Evolutionary conservation across 345 rosid species (phyloP), one percentile per base, ranked within the genome.

Genomic region (Trapa incisa): DNA sequence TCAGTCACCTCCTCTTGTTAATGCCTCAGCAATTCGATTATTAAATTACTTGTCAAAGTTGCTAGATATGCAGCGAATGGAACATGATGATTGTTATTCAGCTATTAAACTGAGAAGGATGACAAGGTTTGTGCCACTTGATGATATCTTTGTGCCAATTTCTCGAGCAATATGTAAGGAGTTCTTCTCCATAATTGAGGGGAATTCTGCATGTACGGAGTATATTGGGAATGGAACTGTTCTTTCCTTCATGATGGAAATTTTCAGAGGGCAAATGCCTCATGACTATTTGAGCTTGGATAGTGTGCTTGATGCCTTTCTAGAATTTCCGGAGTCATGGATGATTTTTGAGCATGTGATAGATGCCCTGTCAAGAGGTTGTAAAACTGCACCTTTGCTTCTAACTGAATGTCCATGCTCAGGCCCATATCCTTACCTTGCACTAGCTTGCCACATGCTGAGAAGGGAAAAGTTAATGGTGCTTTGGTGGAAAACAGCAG

Each of bases 401-500:
- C 72, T 94, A 56, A 81, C 88, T 4, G 97, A 94, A 68, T 88
- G 99, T 78, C 99, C 99, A 12, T 91, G 77, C 78, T 83, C 99
- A 37, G 99, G 97, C 72, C 79, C 99, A 60, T 94, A 94, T 84
- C 75, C 88, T 12, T 88, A 80, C 81, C 95, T 91, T 76, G 86
- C 96, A 47, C 72, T 94, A 77, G 92, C 87, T 35, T 88, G 99
- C 76, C 95, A 94, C 71, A 73, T 94, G 67, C 75, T 94, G 32
- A 80, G 90, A 73, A 82, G 89, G 54, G 84, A 87, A 75, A 86
- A 88, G 68, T 45, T 91, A 73, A 87, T 91, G 96, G 78, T 82
- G 62, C 82, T 82, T 22, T 94, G 99, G 99, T 87, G 95, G 95
- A 87, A 81, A 64, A 83, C 85, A 52, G 67, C 77, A 36, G 85